Evolutionary conservation across 441 rosid species (phyloP).

Genomic region (Geranium incanum): DNA sequence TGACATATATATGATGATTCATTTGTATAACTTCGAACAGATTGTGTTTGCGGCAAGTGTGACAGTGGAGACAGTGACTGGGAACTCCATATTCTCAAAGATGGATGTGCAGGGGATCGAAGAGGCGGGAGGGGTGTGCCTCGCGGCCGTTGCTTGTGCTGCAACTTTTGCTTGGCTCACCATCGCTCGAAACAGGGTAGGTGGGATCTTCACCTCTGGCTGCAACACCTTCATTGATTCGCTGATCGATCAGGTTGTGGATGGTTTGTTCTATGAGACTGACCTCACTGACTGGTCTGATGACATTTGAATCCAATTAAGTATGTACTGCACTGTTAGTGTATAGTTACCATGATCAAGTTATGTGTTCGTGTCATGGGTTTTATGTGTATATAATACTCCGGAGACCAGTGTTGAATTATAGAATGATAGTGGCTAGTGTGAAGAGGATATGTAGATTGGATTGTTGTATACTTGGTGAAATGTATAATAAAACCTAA

Average conservation of each 20-base stretch:
- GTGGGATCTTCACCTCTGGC: slow-evolving; percentile 53
- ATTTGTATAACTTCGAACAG: slow-evolving; percentile 26
- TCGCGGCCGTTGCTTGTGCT: slow-evolving; percentile 57
- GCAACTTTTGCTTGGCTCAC: slow-evolving; percentile 73
- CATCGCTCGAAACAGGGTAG: slow-evolving; percentile 66
- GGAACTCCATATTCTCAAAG: slow-evolving; percentile 71
- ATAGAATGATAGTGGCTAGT: background rate
- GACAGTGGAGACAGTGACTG: slow-evolving; percentile 57
- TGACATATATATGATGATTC: too few relatives aligned
- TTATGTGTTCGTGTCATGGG: background rate
- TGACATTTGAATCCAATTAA: slow-evolving; percentile 30
- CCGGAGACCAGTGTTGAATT: background rate
- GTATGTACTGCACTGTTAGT: background rate
- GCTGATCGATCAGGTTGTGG: slow-evolving; percentile 67
- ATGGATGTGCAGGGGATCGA: slow-evolving; percentile 65
- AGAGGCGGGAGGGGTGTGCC: slow-evolving; percentile 55
- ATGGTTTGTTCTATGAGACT: slow-evolving; percentile 71
- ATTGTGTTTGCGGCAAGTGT: slow-evolving; percentile 77
- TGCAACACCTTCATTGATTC: slow-evolving; percentile 74
- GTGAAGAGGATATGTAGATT: background rate
- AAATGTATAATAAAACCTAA: background rate
- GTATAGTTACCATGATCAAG: background rate
- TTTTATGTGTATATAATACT: background rate
- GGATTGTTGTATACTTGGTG: background rate
- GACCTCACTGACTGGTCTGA: slow-evolving; percentile 60